Evolutionary conservation across 192 early-diverging fungal species (phyloP), one percentile per base, ranked within the genome.

Genomic region (Umbelopsis sp.): DNA sequence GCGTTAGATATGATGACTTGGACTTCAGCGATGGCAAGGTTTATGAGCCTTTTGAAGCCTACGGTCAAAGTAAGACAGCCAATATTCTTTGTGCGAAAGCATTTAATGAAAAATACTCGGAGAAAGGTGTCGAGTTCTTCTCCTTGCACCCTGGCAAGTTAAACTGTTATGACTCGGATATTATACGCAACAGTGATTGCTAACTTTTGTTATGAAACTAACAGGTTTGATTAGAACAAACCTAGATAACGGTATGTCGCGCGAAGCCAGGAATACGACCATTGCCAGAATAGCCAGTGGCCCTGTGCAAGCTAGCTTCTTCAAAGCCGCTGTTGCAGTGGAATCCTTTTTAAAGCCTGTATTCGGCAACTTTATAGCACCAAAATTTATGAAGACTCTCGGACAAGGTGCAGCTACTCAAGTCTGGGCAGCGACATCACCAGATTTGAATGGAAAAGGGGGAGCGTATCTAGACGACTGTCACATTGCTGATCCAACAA

Each of bases 71-170:
- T 70, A 87, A 87, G 61, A 78, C 81, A 12, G 78, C 82, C 12
- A 87, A 87, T 73, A 77, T 87, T 50, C 71, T 85, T 1, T 86
- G 82, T 61, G 75, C 85, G 16, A 48, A 51, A 33, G 27, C 50
- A 16, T 23, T 71, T 13, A 70, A 70, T 23, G 45, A 61, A 11
- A 27, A 41, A 7, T 71, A 71, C 23, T 35, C 69, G 12, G 15
- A 25, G 23, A 33, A 61, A 58, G 69, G 69, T 2, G 52, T 70
- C n/a, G 69, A 70, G 23, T 50, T 58, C 10, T 70, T 70, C 30
- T 55, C 50, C 1, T 18, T 70, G 3, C 50, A 70, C 22, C 69
- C 69, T 21, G 41, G 41, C 27, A 46, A n/a, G 21, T 66, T 27
- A 51, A 51, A 51, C 6, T 22, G 20, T 20, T 51, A 2, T 25